phyloP scores from a whole-genome alignment of 352 stramenopile genomes.

The Thraustochytrium striatum region DNA sequence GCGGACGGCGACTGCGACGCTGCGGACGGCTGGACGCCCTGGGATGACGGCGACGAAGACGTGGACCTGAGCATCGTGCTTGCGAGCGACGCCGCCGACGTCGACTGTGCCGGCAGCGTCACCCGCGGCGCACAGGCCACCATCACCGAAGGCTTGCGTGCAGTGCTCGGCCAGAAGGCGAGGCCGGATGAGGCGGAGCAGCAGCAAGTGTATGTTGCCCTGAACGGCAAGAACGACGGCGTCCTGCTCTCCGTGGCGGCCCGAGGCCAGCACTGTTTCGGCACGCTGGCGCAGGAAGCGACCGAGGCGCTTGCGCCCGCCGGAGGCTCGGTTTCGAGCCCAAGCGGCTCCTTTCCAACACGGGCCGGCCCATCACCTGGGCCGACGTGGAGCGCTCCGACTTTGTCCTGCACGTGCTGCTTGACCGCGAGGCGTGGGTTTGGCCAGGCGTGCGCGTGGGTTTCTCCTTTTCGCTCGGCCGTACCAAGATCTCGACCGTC shows the following conservation, averaged over 20 bases:
- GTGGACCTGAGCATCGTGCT: too few relatives aligned
- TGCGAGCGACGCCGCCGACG: too few relatives aligned
- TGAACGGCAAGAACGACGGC: constrained; percentile 25
- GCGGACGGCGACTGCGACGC: too few relatives aligned
- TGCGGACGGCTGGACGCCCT: too few relatives aligned
- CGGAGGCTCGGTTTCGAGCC: not conserved
- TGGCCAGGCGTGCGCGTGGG: constrained; percentile 36
- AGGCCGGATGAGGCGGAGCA: too few relatives aligned
- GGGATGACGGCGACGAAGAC: too few relatives aligned
- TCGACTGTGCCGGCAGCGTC: too few relatives aligned
- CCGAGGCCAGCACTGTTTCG: not conserved
- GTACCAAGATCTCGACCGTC: constrained; percentile 18
- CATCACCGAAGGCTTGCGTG: too few relatives aligned
- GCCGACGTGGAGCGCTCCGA: not conserved
- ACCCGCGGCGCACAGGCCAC: too few relatives aligned
- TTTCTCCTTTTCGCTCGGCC: not conserved
- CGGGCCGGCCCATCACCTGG: constrained; percentile 12
- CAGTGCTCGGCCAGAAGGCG: too few relatives aligned
- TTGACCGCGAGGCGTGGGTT: constrained; percentile 31
- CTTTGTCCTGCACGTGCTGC: constrained; percentile 20
- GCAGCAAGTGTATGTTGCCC: constrained; percentile 22
- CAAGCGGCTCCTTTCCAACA: constrained; percentile 3
- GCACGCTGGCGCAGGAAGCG: constrained; percentile 4
- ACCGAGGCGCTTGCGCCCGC: not conserved
- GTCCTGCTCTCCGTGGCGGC: not conserved